phyloP scores from a whole-genome alignment of 768 basidiomycete genomes.

The Lactarius evosmus region DNA sequence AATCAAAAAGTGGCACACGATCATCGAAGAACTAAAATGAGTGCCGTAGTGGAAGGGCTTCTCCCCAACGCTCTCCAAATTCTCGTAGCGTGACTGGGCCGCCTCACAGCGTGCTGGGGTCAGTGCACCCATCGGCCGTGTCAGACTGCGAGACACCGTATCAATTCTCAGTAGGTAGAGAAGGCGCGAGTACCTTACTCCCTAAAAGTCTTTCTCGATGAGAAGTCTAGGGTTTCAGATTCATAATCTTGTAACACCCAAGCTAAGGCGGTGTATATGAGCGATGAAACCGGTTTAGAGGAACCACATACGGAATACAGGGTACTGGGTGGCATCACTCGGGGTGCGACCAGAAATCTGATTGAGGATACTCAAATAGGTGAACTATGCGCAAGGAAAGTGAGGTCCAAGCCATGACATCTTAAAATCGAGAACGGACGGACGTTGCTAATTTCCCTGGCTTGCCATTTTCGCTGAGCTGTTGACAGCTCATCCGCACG shows the following conservation, averaged over 20 bases:
- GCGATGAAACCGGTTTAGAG: not conserved
- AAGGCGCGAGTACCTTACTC: constrained; percentile 51
- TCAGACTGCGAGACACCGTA: constrained; percentile 43
- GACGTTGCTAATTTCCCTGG: constrained; percentile 89
- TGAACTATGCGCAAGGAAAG: constrained; percentile 53
- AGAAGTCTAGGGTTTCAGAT: constrained; percentile 64
- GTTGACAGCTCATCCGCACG: constrained; percentile 58
- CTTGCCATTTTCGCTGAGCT: constrained; percentile 83
- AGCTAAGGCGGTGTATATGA: constrained; percentile 43
- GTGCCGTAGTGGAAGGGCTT: constrained; percentile 92
- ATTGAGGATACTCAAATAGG: constrained; percentile 85
- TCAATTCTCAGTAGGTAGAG: not conserved
- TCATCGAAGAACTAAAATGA: constrained; percentile 96
- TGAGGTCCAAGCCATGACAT: constrained; percentile 6
- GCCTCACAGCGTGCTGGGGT: constrained; percentile 71
- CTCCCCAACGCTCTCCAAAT: constrained; percentile 76
- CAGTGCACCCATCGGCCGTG: constrained; percentile 88
- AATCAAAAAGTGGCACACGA: constrained; percentile 91
- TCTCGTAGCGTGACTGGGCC: constrained; percentile 70
- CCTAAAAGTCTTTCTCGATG: constrained; percentile 57
- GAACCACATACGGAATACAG: constrained; percentile 69
- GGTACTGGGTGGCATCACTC: constrained; percentile 93
- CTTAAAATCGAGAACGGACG: constrained; percentile 28
- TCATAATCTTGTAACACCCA: constrained; percentile 89
- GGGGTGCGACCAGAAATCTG: constrained; percentile 91